phyloP scores from a whole-genome alignment of 129 eudicot species.

The Mikania micrantha region DNA sequence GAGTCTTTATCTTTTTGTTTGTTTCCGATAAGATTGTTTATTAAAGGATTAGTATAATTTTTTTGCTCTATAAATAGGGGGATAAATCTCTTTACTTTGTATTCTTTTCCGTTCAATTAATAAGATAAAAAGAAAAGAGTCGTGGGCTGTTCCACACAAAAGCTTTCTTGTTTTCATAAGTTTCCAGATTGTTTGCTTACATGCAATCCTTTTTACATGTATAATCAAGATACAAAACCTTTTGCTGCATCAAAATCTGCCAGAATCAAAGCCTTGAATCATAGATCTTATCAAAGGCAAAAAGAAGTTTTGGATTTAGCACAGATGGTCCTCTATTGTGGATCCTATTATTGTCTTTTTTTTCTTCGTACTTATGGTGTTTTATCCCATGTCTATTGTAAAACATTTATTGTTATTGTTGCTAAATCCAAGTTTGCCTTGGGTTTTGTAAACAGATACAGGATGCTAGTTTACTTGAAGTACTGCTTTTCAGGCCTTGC shows the following conservation, averaged over 20 bases:
- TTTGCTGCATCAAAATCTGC: not conserved
- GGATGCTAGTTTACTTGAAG: slow-evolving; percentile 94
- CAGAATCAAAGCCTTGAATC: not conserved
- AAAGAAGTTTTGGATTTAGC: not conserved
- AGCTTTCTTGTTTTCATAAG: too few relatives aligned
- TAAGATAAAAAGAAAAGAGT: too few relatives aligned
- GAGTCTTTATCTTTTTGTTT: too few relatives aligned
- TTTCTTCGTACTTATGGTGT: slow-evolving; percentile 4
- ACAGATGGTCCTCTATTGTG: slow-evolving; percentile 8
- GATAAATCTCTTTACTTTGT: too few relatives aligned
- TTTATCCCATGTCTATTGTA: not conserved
- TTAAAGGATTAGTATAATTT: too few relatives aligned
- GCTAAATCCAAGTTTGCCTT: slow-evolving; percentile 15
- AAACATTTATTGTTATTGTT: not conserved
- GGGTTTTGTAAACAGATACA: slow-evolving; percentile 62
- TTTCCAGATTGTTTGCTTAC: too few relatives aligned
- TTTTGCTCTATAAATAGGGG: too few relatives aligned
- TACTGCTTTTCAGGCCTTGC: slow-evolving; percentile 90
- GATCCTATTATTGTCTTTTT: slow-evolving; percentile 10
- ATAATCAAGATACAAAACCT: not conserved
- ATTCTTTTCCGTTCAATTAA: too few relatives aligned
- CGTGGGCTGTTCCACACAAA: too few relatives aligned
- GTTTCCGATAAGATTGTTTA: too few relatives aligned
- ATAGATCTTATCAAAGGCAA: not conserved
- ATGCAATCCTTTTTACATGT: not conserved